phyloP scores from a whole-genome alignment of 75 land plant species.

The Adiantum capillusveneris region DNA sequence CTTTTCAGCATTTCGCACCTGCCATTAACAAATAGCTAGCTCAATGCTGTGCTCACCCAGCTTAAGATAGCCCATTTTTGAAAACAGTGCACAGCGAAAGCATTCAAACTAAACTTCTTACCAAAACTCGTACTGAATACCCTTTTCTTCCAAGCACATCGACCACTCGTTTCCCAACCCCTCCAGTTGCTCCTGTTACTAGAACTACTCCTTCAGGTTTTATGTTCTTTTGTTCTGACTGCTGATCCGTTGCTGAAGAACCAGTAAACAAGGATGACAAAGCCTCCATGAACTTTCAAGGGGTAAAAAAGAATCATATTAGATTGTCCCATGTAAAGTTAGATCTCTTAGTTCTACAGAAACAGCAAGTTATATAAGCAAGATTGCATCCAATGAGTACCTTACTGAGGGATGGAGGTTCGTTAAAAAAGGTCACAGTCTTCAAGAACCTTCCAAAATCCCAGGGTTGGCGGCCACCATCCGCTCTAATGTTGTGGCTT shows the following conservation, averaged over 20 bases:
- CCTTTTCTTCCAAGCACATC: conserved; percentile 68
- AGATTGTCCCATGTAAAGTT: too few relatives aligned
- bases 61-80: neutral
- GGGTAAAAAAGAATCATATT: conserved; percentile 8
- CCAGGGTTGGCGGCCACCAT: conserved; percentile 59
- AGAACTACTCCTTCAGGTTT: conserved; percentile 41
- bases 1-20: conserved; percentile 92
- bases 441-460: conserved; percentile 86
- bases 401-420: conserved; percentile 70
- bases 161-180: conserved; percentile 95
- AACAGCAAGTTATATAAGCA: too few relatives aligned
- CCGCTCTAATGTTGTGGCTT: conserved; percentile 15
- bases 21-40: conserved; percentile 2
- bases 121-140: conserved; percentile 69
- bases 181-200: conserved; percentile 96
- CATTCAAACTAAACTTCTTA: conserved; percentile 18
- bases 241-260: conserved; percentile 28
- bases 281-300: conserved; percentile 40
- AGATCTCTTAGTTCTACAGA: too few relatives aligned
- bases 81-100: too few relatives aligned
- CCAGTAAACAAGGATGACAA: conserved; percentile 46
- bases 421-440: conserved; percentile 84
- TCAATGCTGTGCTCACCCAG: neutral
- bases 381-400: conserved; percentile 14
- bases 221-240: conserved; percentile 27